Evolutionary conservation across 805 yeast species (phyloP).

Genomic region (Lachancea cidri): DNA sequence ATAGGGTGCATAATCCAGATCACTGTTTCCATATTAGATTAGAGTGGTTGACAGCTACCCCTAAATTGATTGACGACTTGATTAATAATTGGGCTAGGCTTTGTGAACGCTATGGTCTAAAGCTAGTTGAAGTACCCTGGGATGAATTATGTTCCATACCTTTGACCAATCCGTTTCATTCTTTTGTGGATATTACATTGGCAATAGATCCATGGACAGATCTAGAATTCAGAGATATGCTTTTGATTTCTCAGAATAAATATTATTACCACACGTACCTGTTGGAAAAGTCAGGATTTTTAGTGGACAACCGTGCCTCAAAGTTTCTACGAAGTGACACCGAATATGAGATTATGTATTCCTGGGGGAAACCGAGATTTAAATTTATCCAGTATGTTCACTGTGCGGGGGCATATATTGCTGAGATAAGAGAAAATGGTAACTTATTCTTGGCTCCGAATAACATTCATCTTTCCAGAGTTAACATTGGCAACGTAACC

Average conservation of each 20-base stretch:
- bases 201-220: slow-evolving; percentile 71
- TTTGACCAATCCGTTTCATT: slow-evolving; percentile 76
- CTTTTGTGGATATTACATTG: slow-evolving; percentile 64
- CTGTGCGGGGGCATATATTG: slow-evolving; percentile 81
- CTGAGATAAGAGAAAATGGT: slow-evolving; percentile 77
- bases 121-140: slow-evolving; percentile 86
- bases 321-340: slow-evolving; percentile 46
- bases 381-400: slow-evolving; percentile 87
- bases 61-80: slow-evolving; percentile 76
- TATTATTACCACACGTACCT: slow-evolving; percentile 76
- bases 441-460: slow-evolving; percentile 81
- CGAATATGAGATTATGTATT: slow-evolving; percentile 64
- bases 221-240: slow-evolving; percentile 41
- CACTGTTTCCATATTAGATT: slow-evolving; percentile 87
- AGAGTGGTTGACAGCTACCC: slow-evolving; percentile 91
- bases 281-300: slow-evolving; percentile 64
- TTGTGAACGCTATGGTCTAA: slow-evolving; percentile 81
- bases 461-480: slow-evolving; percentile 72
- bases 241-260: slow-evolving; percentile 44
- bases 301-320: slow-evolving; percentile 77
- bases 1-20: slow-evolving; percentile 87
- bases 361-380: slow-evolving; percentile 88
- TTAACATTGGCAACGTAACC: slow-evolving; percentile 43
- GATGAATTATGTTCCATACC: slow-evolving; percentile 77
- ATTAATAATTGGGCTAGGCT: slow-evolving; percentile 72